phyloP scores from a whole-genome alignment of 2,329 filamentous ascomycete species.

The Metarhizium rileyi region DNA sequence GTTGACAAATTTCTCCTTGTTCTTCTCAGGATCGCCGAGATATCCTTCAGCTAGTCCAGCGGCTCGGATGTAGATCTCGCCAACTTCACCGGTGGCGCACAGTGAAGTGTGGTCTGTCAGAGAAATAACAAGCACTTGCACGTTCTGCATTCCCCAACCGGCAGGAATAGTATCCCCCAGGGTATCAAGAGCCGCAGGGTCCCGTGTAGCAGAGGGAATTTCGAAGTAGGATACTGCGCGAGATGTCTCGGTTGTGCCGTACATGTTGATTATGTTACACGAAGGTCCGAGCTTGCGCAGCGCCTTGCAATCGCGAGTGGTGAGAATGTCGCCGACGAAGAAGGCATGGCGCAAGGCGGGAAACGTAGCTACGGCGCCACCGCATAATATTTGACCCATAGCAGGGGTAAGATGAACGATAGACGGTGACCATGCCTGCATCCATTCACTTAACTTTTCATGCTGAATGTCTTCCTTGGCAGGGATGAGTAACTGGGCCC shows the following conservation, averaged over 20 bases:
- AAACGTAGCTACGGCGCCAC: slow-evolving; percentile 68
- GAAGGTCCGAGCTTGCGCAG: slow-evolving; percentile 71
- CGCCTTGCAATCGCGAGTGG: slow-evolving; percentile 68
- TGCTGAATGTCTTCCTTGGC: slow-evolving; percentile 77
- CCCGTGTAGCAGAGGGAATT: slow-evolving; percentile 54
- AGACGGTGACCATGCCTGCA: slow-evolving; percentile 62
- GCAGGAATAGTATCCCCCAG: slow-evolving; percentile 66
- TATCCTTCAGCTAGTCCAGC: slow-evolving; percentile 80
- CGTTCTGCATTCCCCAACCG: slow-evolving; percentile 77
- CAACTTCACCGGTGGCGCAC: slow-evolving; percentile 71
- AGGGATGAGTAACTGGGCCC: slow-evolving; percentile 69
- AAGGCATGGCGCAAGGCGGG: slow-evolving; percentile 69
- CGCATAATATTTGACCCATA: slow-evolving; percentile 93
- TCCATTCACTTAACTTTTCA: slow-evolving; percentile 81
- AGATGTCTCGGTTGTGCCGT: slow-evolving; percentile 79
- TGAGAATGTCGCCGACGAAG: slow-evolving; percentile 87
- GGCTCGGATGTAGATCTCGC: slow-evolving; percentile 76
- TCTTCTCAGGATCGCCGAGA: slow-evolving; percentile 49
- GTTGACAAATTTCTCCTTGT: slow-evolving; percentile 63
- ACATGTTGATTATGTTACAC: slow-evolving; percentile 72
- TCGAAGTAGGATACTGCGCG: slow-evolving; percentile 76
- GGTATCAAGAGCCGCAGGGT: slow-evolving; percentile 40
- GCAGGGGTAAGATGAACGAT: slow-evolving; percentile 88
- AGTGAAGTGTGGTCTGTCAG: slow-evolving; percentile 55
- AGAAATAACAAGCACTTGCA: slow-evolving; percentile 79